A percentile compares a stretch with the other conserved stretches of the same genome.
These are phyloP conservation scores for Botrytis medusae DNA, from an alignment of 2,329 filamentous ascomycete genomes.

Conservation along the genomic window DNA sequence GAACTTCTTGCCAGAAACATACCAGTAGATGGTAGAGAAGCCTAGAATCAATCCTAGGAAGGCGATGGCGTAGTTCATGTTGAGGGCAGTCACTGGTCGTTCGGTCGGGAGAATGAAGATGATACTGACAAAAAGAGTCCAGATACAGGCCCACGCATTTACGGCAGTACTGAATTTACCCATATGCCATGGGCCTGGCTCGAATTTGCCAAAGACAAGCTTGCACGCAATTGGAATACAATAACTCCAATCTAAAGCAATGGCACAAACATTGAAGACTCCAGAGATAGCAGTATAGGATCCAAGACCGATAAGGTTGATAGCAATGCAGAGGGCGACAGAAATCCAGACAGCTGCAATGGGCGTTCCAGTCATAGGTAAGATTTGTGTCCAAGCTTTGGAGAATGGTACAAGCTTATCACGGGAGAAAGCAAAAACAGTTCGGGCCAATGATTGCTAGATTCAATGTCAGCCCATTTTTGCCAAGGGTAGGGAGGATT, in stretches of 20 bases:
- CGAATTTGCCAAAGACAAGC: constrained; percentile 49
- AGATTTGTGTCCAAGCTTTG: constrained; percentile 55
- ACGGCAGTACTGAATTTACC: constrained; percentile 45
- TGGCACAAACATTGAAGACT: constrained; percentile 56
- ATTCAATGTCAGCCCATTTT: constrained; percentile 41
- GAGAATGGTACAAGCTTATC: constrained; percentile 58
- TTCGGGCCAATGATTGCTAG: constrained; percentile 47
- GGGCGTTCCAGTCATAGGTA: constrained; percentile 55
- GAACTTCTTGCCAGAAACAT: constrained; percentile 45
- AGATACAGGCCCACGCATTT: constrained; percentile 51
- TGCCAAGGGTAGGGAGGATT: constrained; percentile 44
- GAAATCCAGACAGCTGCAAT: constrained; percentile 61
- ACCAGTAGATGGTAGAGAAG: constrained; percentile 49
- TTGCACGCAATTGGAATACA: constrained; percentile 58
- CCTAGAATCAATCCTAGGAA: constrained; percentile 49
- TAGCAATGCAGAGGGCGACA: constrained; percentile 53
- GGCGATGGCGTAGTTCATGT: constrained; percentile 58
- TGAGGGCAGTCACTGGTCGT: constrained; percentile 45
- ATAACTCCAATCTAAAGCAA: constrained; percentile 56
- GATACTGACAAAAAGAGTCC: constrained; percentile 54
- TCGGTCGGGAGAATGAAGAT: constrained; percentile 55
- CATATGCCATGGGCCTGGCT: constrained; percentile 53
- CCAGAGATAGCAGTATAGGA: constrained; percentile 53
- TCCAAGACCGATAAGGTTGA: constrained; percentile 59
- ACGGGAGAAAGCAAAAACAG: constrained; percentile 60